Percentiles rank a stretch among this genome's conserved stretches.
These are phyloP conservation scores for Eimeria praecox DNA, from an alignment of 169 alveolate genomes.

Conservation along the genomic window DNA sequence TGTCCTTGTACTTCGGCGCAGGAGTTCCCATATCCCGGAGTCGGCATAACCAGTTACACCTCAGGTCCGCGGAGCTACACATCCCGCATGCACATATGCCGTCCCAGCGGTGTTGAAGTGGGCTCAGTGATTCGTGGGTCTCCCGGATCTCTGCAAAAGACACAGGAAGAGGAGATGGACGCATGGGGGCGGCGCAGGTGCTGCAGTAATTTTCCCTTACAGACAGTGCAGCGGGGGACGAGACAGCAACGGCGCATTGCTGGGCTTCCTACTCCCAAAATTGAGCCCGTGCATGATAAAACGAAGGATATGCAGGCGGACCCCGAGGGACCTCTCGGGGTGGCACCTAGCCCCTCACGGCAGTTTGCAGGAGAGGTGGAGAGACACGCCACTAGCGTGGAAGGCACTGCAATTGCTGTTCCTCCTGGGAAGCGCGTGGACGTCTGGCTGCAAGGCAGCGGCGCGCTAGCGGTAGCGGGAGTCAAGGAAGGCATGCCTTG, in stretches of 20 bases:
- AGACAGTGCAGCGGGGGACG: background rate
- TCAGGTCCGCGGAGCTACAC: background rate
- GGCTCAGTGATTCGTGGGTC: background rate
- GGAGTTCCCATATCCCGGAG: constrained; percentile 33
- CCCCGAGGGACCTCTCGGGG: background rate
- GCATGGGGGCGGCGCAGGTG: background rate
- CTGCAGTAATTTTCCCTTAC: background rate
- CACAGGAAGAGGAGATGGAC: background rate
- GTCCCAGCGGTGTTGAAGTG: background rate
- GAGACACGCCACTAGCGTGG: background rate
- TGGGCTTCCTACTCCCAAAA: constrained; percentile 48
- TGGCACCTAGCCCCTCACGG: background rate
- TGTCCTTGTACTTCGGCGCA: background rate
- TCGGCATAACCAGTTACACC: background rate
- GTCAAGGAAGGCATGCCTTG: background rate
- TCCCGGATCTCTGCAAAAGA: background rate
- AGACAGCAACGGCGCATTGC: constrained; percentile 37
- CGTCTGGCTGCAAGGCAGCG: background rate
- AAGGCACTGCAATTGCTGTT: constrained; percentile 35
- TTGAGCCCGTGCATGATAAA: background rate
- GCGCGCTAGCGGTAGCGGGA: background rate
- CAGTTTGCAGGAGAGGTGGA: background rate
- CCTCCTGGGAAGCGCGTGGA: constrained; percentile 2
- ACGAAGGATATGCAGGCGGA: background rate
- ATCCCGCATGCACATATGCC: background rate